Evolutionary conservation across 2,329 filamentous ascomycete species (phyloP).

Genomic region (Trichophyton schoenleinii): DNA sequence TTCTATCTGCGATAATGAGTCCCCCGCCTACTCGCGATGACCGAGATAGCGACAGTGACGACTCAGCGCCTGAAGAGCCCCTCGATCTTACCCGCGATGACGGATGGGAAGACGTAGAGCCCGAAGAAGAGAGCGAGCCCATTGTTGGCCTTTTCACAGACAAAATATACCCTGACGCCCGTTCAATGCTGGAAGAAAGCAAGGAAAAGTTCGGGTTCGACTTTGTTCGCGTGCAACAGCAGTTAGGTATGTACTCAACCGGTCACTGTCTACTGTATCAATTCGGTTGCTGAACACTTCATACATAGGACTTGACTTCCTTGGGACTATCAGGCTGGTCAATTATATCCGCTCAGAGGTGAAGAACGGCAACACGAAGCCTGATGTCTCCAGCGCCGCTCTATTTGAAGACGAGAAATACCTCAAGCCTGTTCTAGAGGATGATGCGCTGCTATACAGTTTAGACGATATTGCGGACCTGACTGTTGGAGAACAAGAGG

Average conservation of each 20-base stretch:
- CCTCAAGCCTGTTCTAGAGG: conserved; percentile 71
- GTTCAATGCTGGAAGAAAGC: conserved; percentile 56
- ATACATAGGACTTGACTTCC: conserved; percentile 53
- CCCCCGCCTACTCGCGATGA: background rate
- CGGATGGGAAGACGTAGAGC: conserved; percentile 48
- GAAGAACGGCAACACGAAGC: conserved; percentile 34
- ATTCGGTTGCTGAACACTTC: conserved; percentile 4
- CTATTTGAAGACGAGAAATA: conserved; percentile 67
- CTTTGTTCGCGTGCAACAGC: conserved; percentile 47
- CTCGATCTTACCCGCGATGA: conserved; percentile 39
- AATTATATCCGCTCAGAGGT: conserved; percentile 49
- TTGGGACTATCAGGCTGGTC: conserved; percentile 60
- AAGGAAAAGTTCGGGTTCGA: conserved; percentile 55
- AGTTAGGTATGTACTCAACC: conserved; percentile 29
- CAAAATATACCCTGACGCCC: conserved; percentile 50
- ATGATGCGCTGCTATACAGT: conserved; percentile 78
- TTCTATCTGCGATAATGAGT: background rate
- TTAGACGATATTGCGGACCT: conserved; percentile 60
- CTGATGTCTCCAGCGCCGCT: conserved; percentile 46
- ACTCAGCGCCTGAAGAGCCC: conserved; percentile 19
- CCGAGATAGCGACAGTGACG: conserved; percentile 14
- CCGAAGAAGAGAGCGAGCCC: conserved; percentile 49
- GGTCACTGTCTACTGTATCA: background rate
- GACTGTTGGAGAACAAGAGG: conserved; percentile 15
- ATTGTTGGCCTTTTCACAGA: conserved; percentile 59